Base-by-base conservation (phyloP, 768 basidiomycete species). In the Auriscalpium vulgare region DNA sequence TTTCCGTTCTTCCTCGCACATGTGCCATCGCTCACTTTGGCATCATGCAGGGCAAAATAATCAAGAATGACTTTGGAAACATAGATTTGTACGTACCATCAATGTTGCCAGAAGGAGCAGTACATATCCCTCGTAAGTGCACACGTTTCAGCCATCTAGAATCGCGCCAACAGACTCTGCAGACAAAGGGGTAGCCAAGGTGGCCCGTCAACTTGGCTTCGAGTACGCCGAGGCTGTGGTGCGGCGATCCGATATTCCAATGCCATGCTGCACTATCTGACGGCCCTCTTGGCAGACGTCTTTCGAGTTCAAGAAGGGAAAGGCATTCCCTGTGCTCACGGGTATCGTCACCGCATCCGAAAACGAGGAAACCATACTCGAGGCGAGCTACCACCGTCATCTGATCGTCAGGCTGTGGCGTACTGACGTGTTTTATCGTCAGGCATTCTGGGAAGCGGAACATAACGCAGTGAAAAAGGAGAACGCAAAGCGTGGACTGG, bases 191-290 rank as follows among this genome's bases (percentile, higher is more conserved):
- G 83, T 85, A 17, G 87, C 84, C 13, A 99, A 95, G 73, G 80
- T 97, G 57, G 95, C 94, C 8, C 84, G 84, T 64, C 83, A 83
- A 69, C 75, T 98, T 4, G 90, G 85, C 9, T 85, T 97, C 57
- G 88, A 95, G 71, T 89, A 80, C 72, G 95, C 93, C 23, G 95
- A 98, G 70, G 94, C 97, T 46, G 93, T 97, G 70, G 95, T 97
- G 68, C 56, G 91, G 69, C 11, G 16, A 21, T 49, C 17, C 38
- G 50, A 50, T 47, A 10, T n/a, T 46, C 44, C 56, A 45, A 11
- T 43, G 47, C 56, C 54, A 48, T 38, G 34, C 45, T 57, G 36
- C 17, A 55, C 36, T 57, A 50, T 29, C 29, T 29, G 29, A 29
- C 29, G 4, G 29, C 51, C 53, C 65, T 56, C 60, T 52, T 16